Evolutionary conservation across 176 grass and related monocot genomes (phyloP).

Genomic region (Musa beccarii): DNA sequence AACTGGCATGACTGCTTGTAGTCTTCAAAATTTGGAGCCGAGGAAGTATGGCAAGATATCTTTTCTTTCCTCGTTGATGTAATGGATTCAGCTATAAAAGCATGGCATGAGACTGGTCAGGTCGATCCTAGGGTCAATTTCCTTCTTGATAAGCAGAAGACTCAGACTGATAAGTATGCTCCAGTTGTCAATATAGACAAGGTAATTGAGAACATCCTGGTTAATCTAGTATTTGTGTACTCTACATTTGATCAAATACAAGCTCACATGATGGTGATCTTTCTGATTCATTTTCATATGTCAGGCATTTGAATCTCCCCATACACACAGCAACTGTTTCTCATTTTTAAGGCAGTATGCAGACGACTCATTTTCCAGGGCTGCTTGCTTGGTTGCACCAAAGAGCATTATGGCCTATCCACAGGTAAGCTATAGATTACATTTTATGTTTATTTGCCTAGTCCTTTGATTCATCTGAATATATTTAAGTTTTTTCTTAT

Average conservation of each 20-base stretch:
- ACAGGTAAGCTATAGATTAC: constrained; percentile 39
- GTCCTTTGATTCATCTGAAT: neutral
- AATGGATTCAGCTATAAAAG: constrained; percentile 64
- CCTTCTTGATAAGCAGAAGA: constrained; percentile 81
- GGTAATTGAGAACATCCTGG: constrained; percentile 27
- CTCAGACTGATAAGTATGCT: constrained; percentile 48
- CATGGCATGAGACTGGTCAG: constrained; percentile 75
- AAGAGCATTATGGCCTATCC: constrained; percentile 84
- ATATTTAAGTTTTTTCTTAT: constrained; percentile 7
- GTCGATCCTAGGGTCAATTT: constrained; percentile 65
- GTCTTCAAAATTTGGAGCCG: constrained; percentile 52
- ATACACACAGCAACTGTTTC: constrained; percentile 68
- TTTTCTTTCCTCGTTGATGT: constrained; percentile 64
- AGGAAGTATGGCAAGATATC: constrained; percentile 30
- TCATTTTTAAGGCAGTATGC: constrained; percentile 78
- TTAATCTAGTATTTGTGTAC: constrained; percentile 9
- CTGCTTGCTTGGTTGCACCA: constrained; percentile 81
- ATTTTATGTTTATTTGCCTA: neutral
- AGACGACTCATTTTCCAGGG: constrained; percentile 53
- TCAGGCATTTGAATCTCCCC: constrained; percentile 89
- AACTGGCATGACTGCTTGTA: constrained; percentile 25
- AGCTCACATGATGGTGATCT: neutral
- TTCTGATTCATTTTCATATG: neutral
- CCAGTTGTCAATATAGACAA: constrained; percentile 84
- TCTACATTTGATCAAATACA: neutral